phyloP scores from a whole-genome alignment of 805 yeast genomes.

The Kregervanrija fluxuum region DNA sequence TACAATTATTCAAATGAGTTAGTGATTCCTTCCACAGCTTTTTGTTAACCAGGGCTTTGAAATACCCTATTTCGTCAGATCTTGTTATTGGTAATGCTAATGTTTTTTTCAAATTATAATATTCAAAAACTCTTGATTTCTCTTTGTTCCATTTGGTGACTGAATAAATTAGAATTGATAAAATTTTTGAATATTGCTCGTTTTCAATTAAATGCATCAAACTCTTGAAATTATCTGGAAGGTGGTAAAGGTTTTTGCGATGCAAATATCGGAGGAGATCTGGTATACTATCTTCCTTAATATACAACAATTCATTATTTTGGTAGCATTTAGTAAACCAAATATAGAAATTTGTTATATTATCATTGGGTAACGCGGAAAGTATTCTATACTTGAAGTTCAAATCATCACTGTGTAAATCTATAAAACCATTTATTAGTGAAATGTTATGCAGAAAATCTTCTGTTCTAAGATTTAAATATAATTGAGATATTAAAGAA shows the following conservation, averaged over 20 bases:
- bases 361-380: conserved; percentile 4
- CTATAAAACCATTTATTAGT: too few species aligned
- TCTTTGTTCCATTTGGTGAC: conserved; percentile 16
- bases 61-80: conserved; percentile 16
- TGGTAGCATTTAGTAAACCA: conserved; percentile 10
- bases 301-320: conserved; percentile 4
- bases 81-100: conserved; percentile 3
- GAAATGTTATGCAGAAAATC: too few species aligned
- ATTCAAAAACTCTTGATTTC: conserved; percentile 8
- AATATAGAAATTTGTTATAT: conserved; percentile 5
- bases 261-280: conserved; percentile 5
- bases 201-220: conserved; percentile 3
- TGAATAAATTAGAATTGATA: conserved; percentile 16
- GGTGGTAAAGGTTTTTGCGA: conserved; percentile 5
- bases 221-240: conserved; percentile 8
- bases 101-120: conserved; percentile 7
- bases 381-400: conserved; percentile 5
- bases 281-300: neutral
- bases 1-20: conserved; percentile 2
- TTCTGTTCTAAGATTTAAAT: too few species aligned
- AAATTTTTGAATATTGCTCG: conserved; percentile 4
- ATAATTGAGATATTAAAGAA: too few species aligned
- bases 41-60: conserved; percentile 11
- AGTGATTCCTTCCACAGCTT: conserved; percentile 12
- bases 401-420: too few species aligned